Base-by-base conservation (phyloP, 2,329 filamentous ascomycete species). In the Verticillium longisporum region DNA sequence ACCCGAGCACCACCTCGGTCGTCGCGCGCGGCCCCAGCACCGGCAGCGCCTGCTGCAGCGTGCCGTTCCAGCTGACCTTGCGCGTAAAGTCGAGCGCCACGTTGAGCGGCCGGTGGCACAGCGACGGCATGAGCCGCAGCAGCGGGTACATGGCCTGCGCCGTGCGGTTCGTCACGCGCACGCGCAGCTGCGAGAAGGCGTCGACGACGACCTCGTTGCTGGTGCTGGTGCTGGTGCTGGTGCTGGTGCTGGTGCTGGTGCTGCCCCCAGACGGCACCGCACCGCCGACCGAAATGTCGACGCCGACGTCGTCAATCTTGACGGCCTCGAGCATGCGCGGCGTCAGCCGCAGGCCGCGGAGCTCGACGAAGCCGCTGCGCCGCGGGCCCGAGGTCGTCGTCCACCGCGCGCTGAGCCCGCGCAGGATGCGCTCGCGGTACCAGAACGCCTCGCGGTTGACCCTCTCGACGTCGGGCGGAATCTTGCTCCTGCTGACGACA, bases 381-480 rank as follows among this genome's bases (percentile, higher is more conserved):
- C 76, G 73, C 0, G 79, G 77, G 1, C 78, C 77, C 1, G 79
- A 78, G 1, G 67, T 78, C 0, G 85, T 85, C 60, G 79, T 84
- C 93, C 93, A 97, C 0, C 81, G 84, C 0, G 88, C 92, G 32
- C 80, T 81, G 10, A 97, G 76, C 53, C 81, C 80, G 62, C 89
- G 87, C 3, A 97, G 81, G 1, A 97, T 82, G 69, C 86, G 87
- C 72, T 96, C 90, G 15, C 92, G 86, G 73, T 92, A 97, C 93
- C 93, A 97, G 72, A 97, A 97, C 0, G 88, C 86, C 75, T 97
- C 92, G 58, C 93, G 83, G 63, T 83, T 89, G 13, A 87, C 84
- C 37, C 90, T 85, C 75, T 97, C 93, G 54, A 83, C 84, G 65
- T 95, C 91, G 0, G 91, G 90, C 0, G 89, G 88, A 61, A 93